Percentiles rank a stretch among this genome's conserved stretches.
phyloP scores from a whole-genome alignment of 371 early-diverging fungal species.

The Neoconidiobolus thromboides region DNA sequence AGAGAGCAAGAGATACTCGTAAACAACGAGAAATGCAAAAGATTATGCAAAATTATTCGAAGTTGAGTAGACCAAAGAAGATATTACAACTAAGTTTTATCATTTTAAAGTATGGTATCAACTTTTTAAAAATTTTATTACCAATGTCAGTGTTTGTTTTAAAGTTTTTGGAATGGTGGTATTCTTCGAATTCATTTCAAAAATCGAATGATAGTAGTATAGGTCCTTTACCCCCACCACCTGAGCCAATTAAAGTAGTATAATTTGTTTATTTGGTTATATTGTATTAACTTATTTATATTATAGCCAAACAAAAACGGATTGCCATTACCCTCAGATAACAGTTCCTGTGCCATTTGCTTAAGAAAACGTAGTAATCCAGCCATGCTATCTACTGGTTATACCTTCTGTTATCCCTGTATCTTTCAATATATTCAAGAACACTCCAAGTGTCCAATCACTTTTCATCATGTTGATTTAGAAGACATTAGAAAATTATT shows the following conservation, averaged over 20 bases:
- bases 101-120: slow-evolving; percentile 32
- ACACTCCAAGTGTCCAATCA: slow-evolving; percentile 47
- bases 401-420: slow-evolving; percentile 71
- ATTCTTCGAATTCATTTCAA: slow-evolving; percentile 45
- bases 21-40: slow-evolving; percentile 8
- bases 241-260: slow-evolving; percentile 18
- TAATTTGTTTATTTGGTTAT: too few species aligned
- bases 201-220: slow-evolving; percentile 11
- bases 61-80: neutral
- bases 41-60: slow-evolving; percentile 7
- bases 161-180: slow-evolving; percentile 92
- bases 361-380: slow-evolving; percentile 50
- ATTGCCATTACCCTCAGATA: slow-evolving; percentile 39
- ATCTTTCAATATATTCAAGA: slow-evolving; percentile 44
- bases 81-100: slow-evolving; percentile 5
- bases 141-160: slow-evolving; percentile 82
- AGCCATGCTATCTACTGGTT: slow-evolving; percentile 59
- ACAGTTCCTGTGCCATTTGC: slow-evolving; percentile 69
- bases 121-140: slow-evolving; percentile 47
- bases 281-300: neutral
- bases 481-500: neutral
- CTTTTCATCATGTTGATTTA: slow-evolving; percentile 12
- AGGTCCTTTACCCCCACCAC: slow-evolving; percentile 27
- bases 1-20: slow-evolving; percentile 1
- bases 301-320: slow-evolving; percentile 55